Conservation (phyloP, 1,284 basidiomycete species). For the Chalciporus sp. region DNA sequence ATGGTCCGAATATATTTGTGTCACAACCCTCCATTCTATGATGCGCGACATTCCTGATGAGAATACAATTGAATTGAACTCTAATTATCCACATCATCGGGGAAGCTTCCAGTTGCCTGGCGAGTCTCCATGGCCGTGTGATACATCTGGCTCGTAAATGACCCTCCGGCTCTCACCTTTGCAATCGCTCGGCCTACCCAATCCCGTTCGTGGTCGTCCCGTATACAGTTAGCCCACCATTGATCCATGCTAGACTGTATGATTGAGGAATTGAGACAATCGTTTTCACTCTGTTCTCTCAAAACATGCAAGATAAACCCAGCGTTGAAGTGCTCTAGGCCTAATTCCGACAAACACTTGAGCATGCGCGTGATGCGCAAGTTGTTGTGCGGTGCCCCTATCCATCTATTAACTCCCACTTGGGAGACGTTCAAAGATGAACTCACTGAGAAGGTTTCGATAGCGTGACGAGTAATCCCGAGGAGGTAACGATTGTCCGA, state of each 20-base stretch:
- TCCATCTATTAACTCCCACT: constrained; percentile 1
- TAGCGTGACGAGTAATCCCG: constrained; percentile 54
- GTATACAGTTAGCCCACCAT: constrained; percentile 78
- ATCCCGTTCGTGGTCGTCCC: constrained; percentile 58
- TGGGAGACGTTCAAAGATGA: not conserved
- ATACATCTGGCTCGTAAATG: constrained; percentile 63
- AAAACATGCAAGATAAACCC: constrained; percentile 72
- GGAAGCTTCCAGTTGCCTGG: constrained; percentile 21
- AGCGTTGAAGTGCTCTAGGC: constrained; percentile 61
- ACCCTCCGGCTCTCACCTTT: constrained; percentile 45
- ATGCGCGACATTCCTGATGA: not conserved
- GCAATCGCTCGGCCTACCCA: constrained; percentile 54
- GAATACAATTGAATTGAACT: not conserved
- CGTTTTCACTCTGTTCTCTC: constrained; percentile 65
- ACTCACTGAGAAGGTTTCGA: constrained; percentile 67
- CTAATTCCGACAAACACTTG: constrained; percentile 73
- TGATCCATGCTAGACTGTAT: constrained; percentile 68
- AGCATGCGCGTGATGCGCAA: constrained; percentile 78
- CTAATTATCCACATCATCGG: constrained; percentile 5
- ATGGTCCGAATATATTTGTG: not conserved
- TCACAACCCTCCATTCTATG: not conserved
- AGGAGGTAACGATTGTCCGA: constrained; percentile 41
- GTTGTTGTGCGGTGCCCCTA: constrained; percentile 72
- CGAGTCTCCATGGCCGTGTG: constrained; percentile 47
- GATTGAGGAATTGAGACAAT: constrained; percentile 49